These are phyloP conservation scores for Simplicillium sp. DNA, from an alignment of 2,329 filamentous ascomycete genomes.

Conservation along the genomic window DNA sequence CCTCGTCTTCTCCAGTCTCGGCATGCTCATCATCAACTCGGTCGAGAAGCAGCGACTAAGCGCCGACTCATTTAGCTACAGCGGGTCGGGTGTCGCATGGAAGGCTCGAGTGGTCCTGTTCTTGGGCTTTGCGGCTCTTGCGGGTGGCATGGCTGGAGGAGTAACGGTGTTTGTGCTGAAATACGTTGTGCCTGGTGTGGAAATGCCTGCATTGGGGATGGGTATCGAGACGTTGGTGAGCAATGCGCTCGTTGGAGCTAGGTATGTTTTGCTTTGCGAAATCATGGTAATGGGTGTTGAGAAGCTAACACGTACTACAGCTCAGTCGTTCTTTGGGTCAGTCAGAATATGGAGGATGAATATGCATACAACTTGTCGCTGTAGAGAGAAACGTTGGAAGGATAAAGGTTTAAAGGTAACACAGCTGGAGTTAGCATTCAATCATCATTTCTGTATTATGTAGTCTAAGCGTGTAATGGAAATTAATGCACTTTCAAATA, in stretches of 20 bases:
- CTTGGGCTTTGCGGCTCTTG: slow-evolving; percentile 54
- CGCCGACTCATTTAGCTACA: slow-evolving; percentile 54
- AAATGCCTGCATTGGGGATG: slow-evolving; percentile 53
- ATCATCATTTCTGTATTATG: too few relatives aligned
- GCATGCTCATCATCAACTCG: slow-evolving; percentile 64
- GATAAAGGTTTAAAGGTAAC: background rate
- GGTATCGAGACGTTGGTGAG: slow-evolving; percentile 57
- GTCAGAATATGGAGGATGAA: slow-evolving; percentile 66
- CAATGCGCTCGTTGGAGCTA: slow-evolving; percentile 53
- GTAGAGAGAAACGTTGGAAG: slow-evolving; percentile 27
- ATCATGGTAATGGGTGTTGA: background rate
- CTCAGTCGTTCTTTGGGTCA: slow-evolving; percentile 57
- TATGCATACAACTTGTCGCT: slow-evolving; percentile 59
- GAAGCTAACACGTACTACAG: slow-evolving; percentile 19
- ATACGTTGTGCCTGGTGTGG: slow-evolving; percentile 47
- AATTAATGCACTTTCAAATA: too few relatives aligned
- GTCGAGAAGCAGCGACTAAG: slow-evolving; percentile 58
- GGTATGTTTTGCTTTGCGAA: slow-evolving; percentile 27
- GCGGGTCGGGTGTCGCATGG: slow-evolving; percentile 55
- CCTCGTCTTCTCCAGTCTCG: slow-evolving; percentile 55
- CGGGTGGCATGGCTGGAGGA: slow-evolving; percentile 59
- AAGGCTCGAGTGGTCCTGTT: slow-evolving; percentile 60
- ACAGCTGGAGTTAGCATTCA: background rate
- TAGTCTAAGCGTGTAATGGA: too few relatives aligned
- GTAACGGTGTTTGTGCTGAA: slow-evolving; percentile 61